phyloP scores from a whole-genome alignment of 1,284 basidiomycete species.

The Cryptococcus depauperatus region DNA sequence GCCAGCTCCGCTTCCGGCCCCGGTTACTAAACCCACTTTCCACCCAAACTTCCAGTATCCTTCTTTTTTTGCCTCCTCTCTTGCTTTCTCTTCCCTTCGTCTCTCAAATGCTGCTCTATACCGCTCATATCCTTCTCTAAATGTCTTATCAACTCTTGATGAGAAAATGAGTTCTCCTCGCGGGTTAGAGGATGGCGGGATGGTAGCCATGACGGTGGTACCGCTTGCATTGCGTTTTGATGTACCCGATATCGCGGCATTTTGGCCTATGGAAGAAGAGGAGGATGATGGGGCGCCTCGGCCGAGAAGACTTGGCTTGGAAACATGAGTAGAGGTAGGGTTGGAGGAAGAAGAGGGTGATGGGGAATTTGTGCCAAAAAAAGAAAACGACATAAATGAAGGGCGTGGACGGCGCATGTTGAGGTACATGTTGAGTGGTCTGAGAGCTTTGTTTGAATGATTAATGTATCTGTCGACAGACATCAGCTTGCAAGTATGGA shows the following conservation, averaged over 20 bases:
- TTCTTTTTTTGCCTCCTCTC: conserved; percentile 18
- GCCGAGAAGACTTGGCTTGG: conserved; percentile 32
- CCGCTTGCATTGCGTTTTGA: conserved; percentile 6
- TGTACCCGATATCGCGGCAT: background rate
- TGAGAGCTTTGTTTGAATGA: conserved; percentile 83
- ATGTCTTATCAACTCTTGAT: conserved; percentile 69
- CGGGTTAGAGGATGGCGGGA: conserved; percentile 81
- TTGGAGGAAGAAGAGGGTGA: conserved; percentile 50
- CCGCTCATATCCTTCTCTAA: conserved; percentile 86
- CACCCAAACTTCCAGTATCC: too few relatives aligned
- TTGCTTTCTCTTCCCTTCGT: conserved; percentile 56
- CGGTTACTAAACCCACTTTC: too few relatives aligned
- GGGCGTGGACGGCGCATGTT: conserved; percentile 71
- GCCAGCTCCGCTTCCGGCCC: too few relatives aligned
- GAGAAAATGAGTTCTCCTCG: conserved; percentile 95
- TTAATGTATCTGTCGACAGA: conserved; percentile 80
- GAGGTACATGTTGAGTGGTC: conserved; percentile 92
- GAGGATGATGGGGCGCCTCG: conserved; percentile 34
- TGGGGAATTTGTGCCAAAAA: background rate
- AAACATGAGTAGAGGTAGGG: conserved; percentile 45
- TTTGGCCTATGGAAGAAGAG: conserved; percentile 13
- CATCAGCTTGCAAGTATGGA: background rate
- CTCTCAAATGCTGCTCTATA: conserved; percentile 88
- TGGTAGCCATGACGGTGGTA: conserved; percentile 59
- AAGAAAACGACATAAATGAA: conserved; percentile 47